Base-by-base conservation (phyloP, 2,329 filamentous ascomycete species). In the Orbilia blumenaviensis region DNA sequence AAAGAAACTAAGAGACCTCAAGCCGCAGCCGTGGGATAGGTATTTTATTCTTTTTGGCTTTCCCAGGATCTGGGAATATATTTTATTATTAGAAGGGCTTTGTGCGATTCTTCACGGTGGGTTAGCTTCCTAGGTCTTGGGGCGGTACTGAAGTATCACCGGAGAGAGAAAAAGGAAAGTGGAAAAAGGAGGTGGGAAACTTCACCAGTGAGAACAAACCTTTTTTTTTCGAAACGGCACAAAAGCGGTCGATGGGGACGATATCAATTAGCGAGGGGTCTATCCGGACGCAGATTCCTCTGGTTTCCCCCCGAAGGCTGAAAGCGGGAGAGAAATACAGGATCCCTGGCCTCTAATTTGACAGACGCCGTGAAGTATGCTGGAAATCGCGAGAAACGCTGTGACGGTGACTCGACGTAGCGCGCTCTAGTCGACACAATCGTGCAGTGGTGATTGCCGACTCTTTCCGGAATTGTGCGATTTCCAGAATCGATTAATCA, bases 251-350 rank as follows among this genome's bases (percentile, higher is more conserved):
- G 25, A 56, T 62, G 44, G 41, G 48, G 52, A 58, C 38, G 71
- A 75, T 75, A 75, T 62, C 61, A 67, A 75, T 75, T 75, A 68
- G 71, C 71, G 71, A 75, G 71, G 69, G 62, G 71, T 42, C 27
- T 63, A 63, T 75, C 71, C 71, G 41, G 64, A 75, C 66, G 71
- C 71, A 71, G 46, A 63, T 63, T 67, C 44, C 46, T 75, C 46
- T 66, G 61, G 68, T 66, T 60, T 66, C 61, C 66, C 27, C 54
- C 71, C 54, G 71, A 66, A 66, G 54, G 36, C 63, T 75, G 71
- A 75, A 66, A 67, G 71, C 71, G 71, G 71, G 71, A 75, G 52
- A 63, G 62, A 61, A 71, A 21, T 38, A 32, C 56, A 46, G 46
- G 54, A 63, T 62, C 62, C 71, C 71, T 67, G 63, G 56, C 56